Base-by-base conservation (phyloP, 1,284 basidiomycete genomes). In the Rhodotorula sp. region DNA sequence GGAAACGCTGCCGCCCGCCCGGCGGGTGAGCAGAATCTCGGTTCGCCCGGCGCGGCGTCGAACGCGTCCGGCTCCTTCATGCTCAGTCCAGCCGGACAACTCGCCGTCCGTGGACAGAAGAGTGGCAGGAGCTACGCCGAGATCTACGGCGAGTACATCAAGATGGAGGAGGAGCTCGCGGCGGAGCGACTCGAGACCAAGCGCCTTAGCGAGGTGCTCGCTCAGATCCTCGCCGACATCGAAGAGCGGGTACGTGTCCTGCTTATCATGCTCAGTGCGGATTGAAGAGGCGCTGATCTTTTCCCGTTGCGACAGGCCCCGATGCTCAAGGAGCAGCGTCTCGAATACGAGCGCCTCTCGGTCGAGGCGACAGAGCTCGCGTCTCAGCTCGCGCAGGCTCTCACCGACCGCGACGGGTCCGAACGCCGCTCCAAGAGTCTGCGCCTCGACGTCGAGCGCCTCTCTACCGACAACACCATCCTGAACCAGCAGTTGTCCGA, bases 51-150 rank as follows among this genome's bases (percentile, higher is more conserved):
- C 16, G 18, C 19, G 10, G 55, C 45, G 19, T 67, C 70, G 34
- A 47, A 28, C 26, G 16, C 16, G 34, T 62, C 60, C 23, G 60
- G 66, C 31, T 54, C 69, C 34, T 68, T 76, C 66, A 65, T 76
- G 50, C 66, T 76, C 21, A 66, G 62, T 4, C 74, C 74, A 2
- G 68, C 70, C 18, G 74, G 68, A 4, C 66, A 70, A 62, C 45
- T 66, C 2, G 72, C 74, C 2, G 72, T 66, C 2, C 54, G 64
- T 3, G 68, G 64, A 3, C 74, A 74, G 64, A 76, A 74, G 79
- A 85, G 84, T 45, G 93, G 93, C 28, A 91, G 90, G 84, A 90
- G 89, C 3, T 93, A 94, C 81, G 94, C 92, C 0, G 89, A 94
- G 79, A 88, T 95, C 23, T 95, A 95, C 79, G 85, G 89, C n/a